Conservation (phyloP, 805 yeast species). For the Candida quercuum region DNA sequence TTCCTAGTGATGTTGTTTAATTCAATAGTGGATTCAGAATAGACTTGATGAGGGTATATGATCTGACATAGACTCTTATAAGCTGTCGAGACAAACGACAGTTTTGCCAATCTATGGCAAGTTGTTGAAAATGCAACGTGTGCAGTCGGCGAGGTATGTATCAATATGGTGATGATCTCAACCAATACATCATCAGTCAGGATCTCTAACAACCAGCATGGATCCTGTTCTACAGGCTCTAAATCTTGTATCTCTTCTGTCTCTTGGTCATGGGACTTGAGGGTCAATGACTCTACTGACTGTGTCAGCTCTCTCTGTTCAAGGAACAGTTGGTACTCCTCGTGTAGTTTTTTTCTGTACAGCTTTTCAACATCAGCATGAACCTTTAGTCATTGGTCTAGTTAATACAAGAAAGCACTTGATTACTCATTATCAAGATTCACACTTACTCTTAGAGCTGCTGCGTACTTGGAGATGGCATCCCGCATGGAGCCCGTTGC, state of each 20-base stretch:
- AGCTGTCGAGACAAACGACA: constrained; percentile 48
- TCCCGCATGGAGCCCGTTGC: constrained; percentile 73
- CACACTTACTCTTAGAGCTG: constrained; percentile 53
- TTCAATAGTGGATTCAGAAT: constrained; percentile 38
- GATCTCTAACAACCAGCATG: constrained; percentile 36
- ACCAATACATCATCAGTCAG: constrained; percentile 57
- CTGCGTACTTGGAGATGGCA: constrained; percentile 67
- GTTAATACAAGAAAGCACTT: neutral
- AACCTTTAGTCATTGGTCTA: constrained; percentile 8
- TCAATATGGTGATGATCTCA: constrained; percentile 42
- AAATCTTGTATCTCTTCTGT: constrained; percentile 18
- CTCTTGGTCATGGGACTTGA: constrained; percentile 4
- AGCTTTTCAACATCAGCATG: constrained; percentile 57
- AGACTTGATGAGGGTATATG: constrained; percentile 50
- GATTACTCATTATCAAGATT: neutral
- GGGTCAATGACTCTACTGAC: neutral
- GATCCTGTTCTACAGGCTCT: constrained; percentile 20
- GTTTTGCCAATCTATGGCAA: constrained; percentile 49
- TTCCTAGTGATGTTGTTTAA: constrained; percentile 31
- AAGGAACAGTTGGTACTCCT: constrained; percentile 30
- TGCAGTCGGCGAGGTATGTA: constrained; percentile 47
- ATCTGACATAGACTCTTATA: constrained; percentile 47
- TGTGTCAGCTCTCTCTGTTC: constrained; percentile 7
- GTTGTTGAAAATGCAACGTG: constrained; percentile 60
- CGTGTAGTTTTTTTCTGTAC: constrained; percentile 53